Percentiles rank a stretch among this genome's conserved stretches.
Evolutionary conservation across 2,329 filamentous ascomycete species (phyloP).

Genomic region (Rhinocladiella similis): DNA sequence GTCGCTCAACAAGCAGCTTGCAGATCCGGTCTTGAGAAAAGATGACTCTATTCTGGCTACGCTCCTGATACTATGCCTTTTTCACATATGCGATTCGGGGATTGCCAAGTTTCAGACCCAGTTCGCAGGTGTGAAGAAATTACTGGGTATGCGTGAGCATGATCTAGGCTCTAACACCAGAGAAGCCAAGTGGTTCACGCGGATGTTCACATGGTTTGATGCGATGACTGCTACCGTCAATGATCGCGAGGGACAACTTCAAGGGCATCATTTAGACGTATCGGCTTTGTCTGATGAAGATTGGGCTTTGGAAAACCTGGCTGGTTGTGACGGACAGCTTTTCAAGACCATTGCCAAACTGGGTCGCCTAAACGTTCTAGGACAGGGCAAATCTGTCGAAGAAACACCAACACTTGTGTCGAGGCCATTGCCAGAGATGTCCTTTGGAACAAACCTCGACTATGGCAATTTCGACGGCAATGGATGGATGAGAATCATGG

Average conservation of each 20-base stretch:
- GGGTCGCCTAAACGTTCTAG: conserved; percentile 79
- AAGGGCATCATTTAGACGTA: conserved; percentile 63
- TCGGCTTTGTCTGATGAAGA: conserved; percentile 65
- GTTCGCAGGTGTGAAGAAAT: conserved; percentile 88
- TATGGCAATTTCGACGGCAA: conserved; percentile 63
- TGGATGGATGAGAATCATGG: conserved; percentile 21
- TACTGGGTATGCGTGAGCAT: conserved; percentile 73
- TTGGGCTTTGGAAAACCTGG: conserved; percentile 77
- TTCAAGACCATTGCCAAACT: conserved; percentile 85
- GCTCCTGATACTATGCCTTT: conserved; percentile 83
- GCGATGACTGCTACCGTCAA: conserved; percentile 91
- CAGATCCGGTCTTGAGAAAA: conserved; percentile 70
- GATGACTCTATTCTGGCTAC: conserved; percentile 88
- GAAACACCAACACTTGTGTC: conserved; percentile 24
- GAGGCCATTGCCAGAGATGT: conserved; percentile 37
- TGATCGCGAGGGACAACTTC: conserved; percentile 81
- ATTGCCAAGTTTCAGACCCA: conserved; percentile 92
- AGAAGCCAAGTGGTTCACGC: conserved; percentile 74
- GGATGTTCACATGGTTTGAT: conserved; percentile 92
- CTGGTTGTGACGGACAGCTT: conserved; percentile 81
- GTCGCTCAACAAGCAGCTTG: conserved; percentile 79
- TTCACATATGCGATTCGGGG: conserved; percentile 90
- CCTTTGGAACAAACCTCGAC: conserved; percentile 22
- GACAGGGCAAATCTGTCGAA: conserved; percentile 59
- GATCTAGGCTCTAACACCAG: conserved; percentile 47